phyloP scores from a whole-genome alignment of 495 filamentous ascomycete genomes.

The Xylaria castorea region DNA sequence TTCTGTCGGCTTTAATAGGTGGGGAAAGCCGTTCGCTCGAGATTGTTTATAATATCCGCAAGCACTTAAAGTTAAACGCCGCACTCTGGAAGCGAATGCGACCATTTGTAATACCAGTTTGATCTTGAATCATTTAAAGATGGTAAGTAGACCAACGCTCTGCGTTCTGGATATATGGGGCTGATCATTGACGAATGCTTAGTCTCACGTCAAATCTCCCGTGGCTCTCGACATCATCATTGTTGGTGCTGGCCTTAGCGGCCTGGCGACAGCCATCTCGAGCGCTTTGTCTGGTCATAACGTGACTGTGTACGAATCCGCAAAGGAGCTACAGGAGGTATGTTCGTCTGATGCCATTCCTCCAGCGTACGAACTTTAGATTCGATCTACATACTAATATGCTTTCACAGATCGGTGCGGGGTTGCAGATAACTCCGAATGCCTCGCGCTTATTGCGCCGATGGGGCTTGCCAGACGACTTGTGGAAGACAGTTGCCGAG shows the following conservation, averaged over 20 bases:
- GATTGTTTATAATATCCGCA: background rate
- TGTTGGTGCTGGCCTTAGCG: constrained; percentile 66
- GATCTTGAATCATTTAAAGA: background rate
- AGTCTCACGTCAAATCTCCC: constrained; percentile 20
- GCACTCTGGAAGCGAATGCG: background rate
- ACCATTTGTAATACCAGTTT: background rate
- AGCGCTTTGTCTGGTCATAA: constrained; percentile 37
- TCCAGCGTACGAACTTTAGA: background rate
- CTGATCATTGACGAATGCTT: background rate
- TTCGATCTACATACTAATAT: background rate
- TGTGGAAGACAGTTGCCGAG: constrained; percentile 44
- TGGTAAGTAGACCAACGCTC: background rate
- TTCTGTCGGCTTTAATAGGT: background rate
- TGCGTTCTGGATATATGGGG: no score
- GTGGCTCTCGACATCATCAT: constrained; percentile 55
- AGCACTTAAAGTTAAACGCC: background rate
- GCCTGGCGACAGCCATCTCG: constrained; percentile 60
- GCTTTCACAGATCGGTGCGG: constrained; percentile 49
- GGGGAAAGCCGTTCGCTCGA: background rate
- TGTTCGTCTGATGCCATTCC: background rate
- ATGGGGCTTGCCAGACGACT: constrained; percentile 53
- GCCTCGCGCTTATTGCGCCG: constrained; percentile 51
- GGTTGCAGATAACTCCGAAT: constrained; percentile 55
- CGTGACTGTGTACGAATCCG: constrained; percentile 39
- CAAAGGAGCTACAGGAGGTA: constrained; percentile 41